Evolutionary conservation across 2,329 filamentous ascomycete species (phyloP).

Genomic region (Penicillium brevicompactum): DNA sequence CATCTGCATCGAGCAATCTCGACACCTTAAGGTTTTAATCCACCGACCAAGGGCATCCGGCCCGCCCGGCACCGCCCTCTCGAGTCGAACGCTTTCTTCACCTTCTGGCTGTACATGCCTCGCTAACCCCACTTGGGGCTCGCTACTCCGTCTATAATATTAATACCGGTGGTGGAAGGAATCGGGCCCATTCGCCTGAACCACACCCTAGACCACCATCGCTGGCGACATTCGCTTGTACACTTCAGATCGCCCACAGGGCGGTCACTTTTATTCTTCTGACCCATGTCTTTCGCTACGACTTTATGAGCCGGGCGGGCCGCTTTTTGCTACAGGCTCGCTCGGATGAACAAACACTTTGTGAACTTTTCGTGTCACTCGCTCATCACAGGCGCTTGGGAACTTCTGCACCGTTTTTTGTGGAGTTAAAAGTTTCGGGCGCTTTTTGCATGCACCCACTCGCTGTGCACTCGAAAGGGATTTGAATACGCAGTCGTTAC

Average conservation of each 20-base stretch:
- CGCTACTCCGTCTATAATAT: slow-evolving; percentile 41
- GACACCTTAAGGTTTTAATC: slow-evolving; percentile 43
- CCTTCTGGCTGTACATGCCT: slow-evolving; percentile 43
- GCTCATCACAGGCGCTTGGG: slow-evolving; percentile 42
- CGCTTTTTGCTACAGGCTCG: slow-evolving; percentile 31
- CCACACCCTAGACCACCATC: slow-evolving; percentile 20
- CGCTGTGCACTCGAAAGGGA: slow-evolving; percentile 40
- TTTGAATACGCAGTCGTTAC: slow-evolving; percentile 30
- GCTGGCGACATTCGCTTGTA: slow-evolving; percentile 44
- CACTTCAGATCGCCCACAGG: slow-evolving; percentile 24
- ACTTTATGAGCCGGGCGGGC: slow-evolving; percentile 34
- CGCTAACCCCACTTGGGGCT: slow-evolving; percentile 19
- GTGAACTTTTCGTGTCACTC: slow-evolving; percentile 42
- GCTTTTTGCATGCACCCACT: slow-evolving; percentile 40
- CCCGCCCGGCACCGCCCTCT: slow-evolving; percentile 24
- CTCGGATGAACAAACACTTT: slow-evolving; percentile 34
- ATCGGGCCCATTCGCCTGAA: slow-evolving; percentile 15
- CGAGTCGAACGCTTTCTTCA: slow-evolving; percentile 23
- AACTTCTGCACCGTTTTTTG: slow-evolving; percentile 27
- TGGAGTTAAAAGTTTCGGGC: slow-evolving; percentile 29
- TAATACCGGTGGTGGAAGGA: slow-evolving; percentile 37
- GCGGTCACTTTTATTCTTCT: slow-evolving; percentile 29
- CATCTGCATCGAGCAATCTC: slow-evolving; percentile 42
- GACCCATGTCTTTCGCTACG: slow-evolving; percentile 37
- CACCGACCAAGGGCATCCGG: slow-evolving; percentile 23